Evolutionary conservation across 139 green algal genomes (phyloP).

Genomic region (Coccomyxa sp.): DNA sequence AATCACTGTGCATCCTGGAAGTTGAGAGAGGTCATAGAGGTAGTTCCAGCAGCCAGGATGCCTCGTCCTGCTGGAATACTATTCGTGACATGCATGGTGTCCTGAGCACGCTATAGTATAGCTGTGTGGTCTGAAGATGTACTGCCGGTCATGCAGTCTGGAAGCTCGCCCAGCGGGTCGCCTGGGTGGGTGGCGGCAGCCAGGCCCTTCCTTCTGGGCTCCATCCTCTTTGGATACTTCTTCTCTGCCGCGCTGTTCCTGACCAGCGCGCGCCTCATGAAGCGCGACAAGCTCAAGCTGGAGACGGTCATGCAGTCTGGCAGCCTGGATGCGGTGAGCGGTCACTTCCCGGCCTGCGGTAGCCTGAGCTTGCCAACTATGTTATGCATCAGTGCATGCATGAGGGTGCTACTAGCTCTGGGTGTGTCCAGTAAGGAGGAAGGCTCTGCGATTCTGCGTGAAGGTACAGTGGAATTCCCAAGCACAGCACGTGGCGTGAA

Average conservation of each 20-base stretch:
- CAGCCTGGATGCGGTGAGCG: background rate
- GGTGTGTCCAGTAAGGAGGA: background rate
- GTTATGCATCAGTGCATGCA: background rate
- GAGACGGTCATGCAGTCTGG: background rate
- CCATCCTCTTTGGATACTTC: background rate
- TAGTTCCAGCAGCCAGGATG: too few relatives aligned
- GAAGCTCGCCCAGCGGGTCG: background rate
- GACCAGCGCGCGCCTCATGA: background rate
- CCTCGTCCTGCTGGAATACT: too few relatives aligned
- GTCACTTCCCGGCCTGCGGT: background rate
- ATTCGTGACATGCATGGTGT: too few relatives aligned
- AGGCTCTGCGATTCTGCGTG: too few relatives aligned
- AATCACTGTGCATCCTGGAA: too few relatives aligned
- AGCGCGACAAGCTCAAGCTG: background rate
- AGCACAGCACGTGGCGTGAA: background rate
- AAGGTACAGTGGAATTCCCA: background rate
- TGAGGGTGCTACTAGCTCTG: background rate
- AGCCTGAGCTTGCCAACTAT: background rate
- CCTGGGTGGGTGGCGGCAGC: background rate
- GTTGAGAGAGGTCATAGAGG: too few relatives aligned
- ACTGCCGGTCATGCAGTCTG: background rate
- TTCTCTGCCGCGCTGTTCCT: background rate
- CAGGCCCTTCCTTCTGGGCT: background rate
- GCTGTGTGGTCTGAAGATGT: background rate
- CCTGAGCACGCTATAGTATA: background rate